Evolutionary conservation across 2,329 filamentous ascomycete species (phyloP).

Genomic region (Fusarium bulbicola): DNA sequence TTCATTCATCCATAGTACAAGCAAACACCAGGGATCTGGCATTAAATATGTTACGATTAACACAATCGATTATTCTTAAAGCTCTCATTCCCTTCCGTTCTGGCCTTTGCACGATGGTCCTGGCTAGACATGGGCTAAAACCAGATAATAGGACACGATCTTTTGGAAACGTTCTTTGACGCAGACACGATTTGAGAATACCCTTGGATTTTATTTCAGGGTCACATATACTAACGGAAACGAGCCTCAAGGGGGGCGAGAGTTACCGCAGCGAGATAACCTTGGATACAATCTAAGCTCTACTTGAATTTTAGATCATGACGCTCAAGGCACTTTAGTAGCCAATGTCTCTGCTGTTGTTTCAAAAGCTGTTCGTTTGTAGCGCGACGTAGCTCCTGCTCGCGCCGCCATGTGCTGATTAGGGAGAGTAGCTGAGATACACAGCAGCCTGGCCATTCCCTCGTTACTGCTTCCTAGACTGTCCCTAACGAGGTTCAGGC

Average conservation of each 20-base stretch:
- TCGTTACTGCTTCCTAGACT: neutral
- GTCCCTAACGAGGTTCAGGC: rapidly evolving
- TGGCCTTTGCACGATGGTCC: neutral
- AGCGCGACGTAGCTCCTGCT: neutral
- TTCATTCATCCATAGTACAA: too few species aligned
- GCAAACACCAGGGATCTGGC: too few species aligned
- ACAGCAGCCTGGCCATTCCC: rapidly evolving
- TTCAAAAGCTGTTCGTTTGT: neutral
- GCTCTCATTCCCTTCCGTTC: too few species aligned
- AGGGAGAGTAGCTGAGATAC: neutral
- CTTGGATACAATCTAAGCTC: rapidly evolving
- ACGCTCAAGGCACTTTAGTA: rapidly evolving
- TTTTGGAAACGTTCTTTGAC: rapidly evolving
- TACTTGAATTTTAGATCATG: rapidly evolving
- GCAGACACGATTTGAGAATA: neutral
- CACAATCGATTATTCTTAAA: too few species aligned
- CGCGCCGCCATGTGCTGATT: rapidly evolving
- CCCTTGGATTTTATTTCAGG: too few species aligned
- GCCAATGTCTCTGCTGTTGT: rapidly evolving
- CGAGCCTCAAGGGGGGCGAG: neutral
- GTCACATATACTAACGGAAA: neutral
- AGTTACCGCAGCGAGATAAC: neutral
- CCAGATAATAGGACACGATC: neutral
- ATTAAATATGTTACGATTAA: too few species aligned
- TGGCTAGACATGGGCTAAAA: neutral